phyloP scores from a whole-genome alignment of 257 asterid genomes.

The Solanum habrochaites region DNA sequence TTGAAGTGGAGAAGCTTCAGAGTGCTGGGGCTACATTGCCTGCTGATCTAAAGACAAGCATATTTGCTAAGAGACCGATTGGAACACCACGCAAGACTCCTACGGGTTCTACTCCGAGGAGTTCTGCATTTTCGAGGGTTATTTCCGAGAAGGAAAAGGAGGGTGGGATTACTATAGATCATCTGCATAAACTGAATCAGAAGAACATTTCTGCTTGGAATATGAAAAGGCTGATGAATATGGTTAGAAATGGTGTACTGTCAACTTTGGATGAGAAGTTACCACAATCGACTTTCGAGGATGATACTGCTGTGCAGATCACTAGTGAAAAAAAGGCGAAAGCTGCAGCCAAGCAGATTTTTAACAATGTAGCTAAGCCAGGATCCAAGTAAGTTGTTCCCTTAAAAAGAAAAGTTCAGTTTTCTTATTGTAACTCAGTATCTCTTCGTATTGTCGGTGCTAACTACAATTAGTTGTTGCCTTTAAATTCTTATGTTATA shows the following conservation, averaged over 20 bases:
- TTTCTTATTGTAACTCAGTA: not conserved
- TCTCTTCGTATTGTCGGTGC: not conserved
- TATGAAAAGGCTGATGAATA: slow-evolving; percentile 76
- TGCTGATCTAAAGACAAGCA: slow-evolving; percentile 49
- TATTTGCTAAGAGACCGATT: slow-evolving; percentile 27
- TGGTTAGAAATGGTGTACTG: slow-evolving; percentile 57
- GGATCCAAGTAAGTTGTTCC: slow-evolving; percentile 48
- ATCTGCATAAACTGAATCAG: slow-evolving; percentile 68
- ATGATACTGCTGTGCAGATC: slow-evolving; percentile 55
- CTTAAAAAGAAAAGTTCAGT: not conserved
- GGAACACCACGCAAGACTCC: slow-evolving; percentile 54
- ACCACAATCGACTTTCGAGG: slow-evolving; percentile 36
- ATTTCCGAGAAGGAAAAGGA: slow-evolving; percentile 38
- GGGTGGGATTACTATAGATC: slow-evolving; percentile 51
- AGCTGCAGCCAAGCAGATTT: slow-evolving; percentile 77
- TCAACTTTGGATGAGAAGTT: slow-evolving; percentile 70
- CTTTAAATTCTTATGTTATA: not conserved
- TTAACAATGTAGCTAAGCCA: slow-evolving; percentile 57
- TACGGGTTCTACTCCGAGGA: slow-evolving; percentile 20
- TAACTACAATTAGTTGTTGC: not conserved
- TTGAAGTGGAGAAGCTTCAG: slow-evolving; percentile 67
- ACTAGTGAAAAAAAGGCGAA: slow-evolving; percentile 66
- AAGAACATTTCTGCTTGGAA: slow-evolving; percentile 84
- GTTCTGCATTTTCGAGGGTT: slow-evolving; percentile 34
- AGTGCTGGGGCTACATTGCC: slow-evolving; percentile 67